phyloP scores from a whole-genome alignment of 441 rosid species.

The Populus hybrid region DNA sequence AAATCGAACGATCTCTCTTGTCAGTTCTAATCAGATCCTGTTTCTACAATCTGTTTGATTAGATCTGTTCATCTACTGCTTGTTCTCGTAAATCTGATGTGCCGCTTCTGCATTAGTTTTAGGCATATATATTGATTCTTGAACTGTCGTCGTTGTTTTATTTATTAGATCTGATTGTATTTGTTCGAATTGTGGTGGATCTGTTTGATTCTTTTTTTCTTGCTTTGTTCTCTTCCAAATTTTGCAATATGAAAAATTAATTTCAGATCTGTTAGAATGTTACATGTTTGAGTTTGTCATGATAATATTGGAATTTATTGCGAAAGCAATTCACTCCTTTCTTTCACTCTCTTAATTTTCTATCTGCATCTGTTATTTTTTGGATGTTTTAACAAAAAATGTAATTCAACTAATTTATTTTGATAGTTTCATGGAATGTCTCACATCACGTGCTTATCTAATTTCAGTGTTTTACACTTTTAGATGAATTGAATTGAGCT shows the following conservation, averaged over 20 bases:
- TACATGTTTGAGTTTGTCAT: no score
- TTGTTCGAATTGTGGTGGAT: not conserved
- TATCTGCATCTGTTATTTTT: no score
- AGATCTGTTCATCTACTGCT: not conserved
- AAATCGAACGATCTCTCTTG: not conserved
- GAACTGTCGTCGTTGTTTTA: not conserved
- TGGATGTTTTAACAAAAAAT: not conserved
- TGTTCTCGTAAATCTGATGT: not conserved
- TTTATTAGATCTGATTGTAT: constrained; percentile 13
- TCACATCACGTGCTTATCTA: not conserved
- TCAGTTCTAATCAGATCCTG: not conserved
- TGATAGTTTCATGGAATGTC: not conserved
- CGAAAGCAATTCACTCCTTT: not conserved
- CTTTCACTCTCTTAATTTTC: not conserved
- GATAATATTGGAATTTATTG: not conserved
- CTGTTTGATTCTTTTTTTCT: not conserved
- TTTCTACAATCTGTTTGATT: not conserved
- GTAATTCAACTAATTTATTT: no score
- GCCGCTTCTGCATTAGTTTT: no score
- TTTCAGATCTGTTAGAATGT: no score
- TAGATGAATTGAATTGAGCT: not conserved
- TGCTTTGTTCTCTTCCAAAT: no score
- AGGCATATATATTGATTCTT: not conserved
- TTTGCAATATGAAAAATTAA: no score
- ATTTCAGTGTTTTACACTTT: not conserved